These are phyloP conservation scores for Psilocybe sp. DNA, from an alignment of 768 basidiomycete genomes.

Conservation along the genomic window DNA sequence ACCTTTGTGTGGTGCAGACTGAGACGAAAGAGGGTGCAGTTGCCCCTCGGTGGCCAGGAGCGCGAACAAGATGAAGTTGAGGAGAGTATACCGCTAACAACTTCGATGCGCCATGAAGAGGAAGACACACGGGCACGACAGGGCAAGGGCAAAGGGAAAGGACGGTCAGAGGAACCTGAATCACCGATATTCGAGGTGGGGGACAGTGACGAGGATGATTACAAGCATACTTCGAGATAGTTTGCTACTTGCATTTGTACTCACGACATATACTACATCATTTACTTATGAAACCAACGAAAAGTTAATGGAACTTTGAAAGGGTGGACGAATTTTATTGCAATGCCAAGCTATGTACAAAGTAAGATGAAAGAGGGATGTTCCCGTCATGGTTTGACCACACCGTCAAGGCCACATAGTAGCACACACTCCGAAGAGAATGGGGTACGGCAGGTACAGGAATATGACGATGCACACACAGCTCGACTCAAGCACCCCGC, in stretches of 20 bases:
- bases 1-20: slow-evolving; percentile 79
- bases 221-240: slow-evolving; percentile 19
- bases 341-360: not conserved
- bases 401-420: slow-evolving; percentile 82
- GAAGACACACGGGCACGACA: slow-evolving; percentile 38
- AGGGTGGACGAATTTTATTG: too few relatives aligned
- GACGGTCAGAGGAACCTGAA: slow-evolving; percentile 32
- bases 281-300: too few relatives aligned
- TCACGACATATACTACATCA: too few relatives aligned
- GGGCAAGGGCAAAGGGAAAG: slow-evolving; percentile 45
- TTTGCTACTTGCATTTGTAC: slow-evolving; percentile 7
- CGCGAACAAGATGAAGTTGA: slow-evolving; percentile 31
- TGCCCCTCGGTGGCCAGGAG: slow-evolving; percentile 22
- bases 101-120: slow-evolving; percentile 32
- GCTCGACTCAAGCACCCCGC: slow-evolving; percentile 40
- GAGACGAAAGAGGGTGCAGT: slow-evolving; percentile 43
- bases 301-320: too few relatives aligned
- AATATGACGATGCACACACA: slow-evolving; percentile 70
- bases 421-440: slow-evolving; percentile 36
- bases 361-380: slow-evolving; percentile 29
- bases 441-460: slow-evolving; percentile 70
- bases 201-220: slow-evolving; percentile 49
- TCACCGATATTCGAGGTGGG: slow-evolving; percentile 57
- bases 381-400: slow-evolving; percentile 81
- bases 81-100: slow-evolving; percentile 70